Evolutionary conservation across 306 rosid genomes (phyloP), one percentile per base, ranked within the genome.

Genomic region (Cicer judaicum): DNA sequence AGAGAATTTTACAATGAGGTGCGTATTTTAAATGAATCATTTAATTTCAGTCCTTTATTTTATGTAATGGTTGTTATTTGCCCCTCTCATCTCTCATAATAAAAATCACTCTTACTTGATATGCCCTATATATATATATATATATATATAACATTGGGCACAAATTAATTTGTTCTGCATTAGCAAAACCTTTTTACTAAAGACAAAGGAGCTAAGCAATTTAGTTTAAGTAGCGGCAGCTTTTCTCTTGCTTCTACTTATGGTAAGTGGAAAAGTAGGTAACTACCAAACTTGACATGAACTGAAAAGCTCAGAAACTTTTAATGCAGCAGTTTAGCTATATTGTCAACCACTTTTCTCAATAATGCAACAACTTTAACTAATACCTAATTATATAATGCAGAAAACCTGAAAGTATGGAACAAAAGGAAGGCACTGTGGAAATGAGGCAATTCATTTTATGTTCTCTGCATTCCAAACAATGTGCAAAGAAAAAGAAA

Each of bases 401-500:
- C 18, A 24, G 55, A 70, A 21, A 65, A 79, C 18, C 55, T 18
- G 36, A 79, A 42, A 64, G 44, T 55, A 63, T 54, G 54, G 64
- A 9, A 74, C 74, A 69, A 69, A 72, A 72, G 54, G 40, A 29
- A 61, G 50, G 38, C 29, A 52, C 77, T 14, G 53, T 10, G 77
- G 53, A 65, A 24, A 56, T 8, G 68, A 29, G 70, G 70, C 73
- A 47, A 38, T 56, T 74, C 67, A 83, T 19, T 54, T 24, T 11
- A 65, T 50, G 50, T 49, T 64, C 60, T 42, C 68, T 54, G 41
- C 71, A 64, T 63, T 49, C 54, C 62, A 39, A 70, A 75, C 80
- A 78, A 55, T n/a, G 53, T 7, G 24, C 59, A 66, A 56, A 38
- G 63, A 75, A 72, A 56, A 47, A 18, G 56, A 60, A 46, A 68